Evolutionary conservation across 257 asterid genomes (phyloP), one percentile per base, ranked within the genome.

Genomic region (Striga asiatica): DNA sequence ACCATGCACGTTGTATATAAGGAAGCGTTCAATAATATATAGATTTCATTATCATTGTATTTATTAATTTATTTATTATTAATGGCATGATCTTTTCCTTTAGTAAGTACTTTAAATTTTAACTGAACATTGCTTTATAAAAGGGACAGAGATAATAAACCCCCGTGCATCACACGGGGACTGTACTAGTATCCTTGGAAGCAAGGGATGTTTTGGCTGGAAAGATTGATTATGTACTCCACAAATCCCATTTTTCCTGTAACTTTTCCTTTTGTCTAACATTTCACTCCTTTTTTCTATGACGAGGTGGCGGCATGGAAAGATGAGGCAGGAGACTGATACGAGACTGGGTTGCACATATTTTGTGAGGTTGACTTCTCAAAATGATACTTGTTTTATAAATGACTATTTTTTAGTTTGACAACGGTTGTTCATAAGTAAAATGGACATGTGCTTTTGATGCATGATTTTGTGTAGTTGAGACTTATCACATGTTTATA

Each of bases 401-500:
- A n/a, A 20, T 18, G n/a, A 0, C 25, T 5, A 12, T 28, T 57
- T 1, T 4, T 23, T 24, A 35, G 31, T 39, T 58, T 20, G 23
- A n/a, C 10, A 29, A 22, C 18, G 9, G 51, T 38, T 37, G 14
- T 22, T 28, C 9, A 47, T 17, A 27, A 60, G 57, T 58, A 54
- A 27, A 31, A 12, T 23, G 57, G 8, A 62, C 0, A 31, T 35
- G 35, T 24, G 61, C 69, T 78, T n/a, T n/a, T 75, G 76, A 66
- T 75, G 50, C 66, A 80, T 17, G 72, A 53, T 77, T 77, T 76
- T 53, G 56, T 51, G 11, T 66, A 92, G 98, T 92, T 67, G 98
- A 97, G 82, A 97, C 98, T 17, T 88, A 92, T 93, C 98, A 65
- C 87, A 92, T 79, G 31, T 92, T 23, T 97, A 92, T 93, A 92